A percentile compares a stretch with the other conserved stretches of the same genome.
These are phyloP conservation scores for Kluyveromyces marxianus DNA, from an alignment of 1,139 yeast species.

Conservation along the genomic window DNA sequence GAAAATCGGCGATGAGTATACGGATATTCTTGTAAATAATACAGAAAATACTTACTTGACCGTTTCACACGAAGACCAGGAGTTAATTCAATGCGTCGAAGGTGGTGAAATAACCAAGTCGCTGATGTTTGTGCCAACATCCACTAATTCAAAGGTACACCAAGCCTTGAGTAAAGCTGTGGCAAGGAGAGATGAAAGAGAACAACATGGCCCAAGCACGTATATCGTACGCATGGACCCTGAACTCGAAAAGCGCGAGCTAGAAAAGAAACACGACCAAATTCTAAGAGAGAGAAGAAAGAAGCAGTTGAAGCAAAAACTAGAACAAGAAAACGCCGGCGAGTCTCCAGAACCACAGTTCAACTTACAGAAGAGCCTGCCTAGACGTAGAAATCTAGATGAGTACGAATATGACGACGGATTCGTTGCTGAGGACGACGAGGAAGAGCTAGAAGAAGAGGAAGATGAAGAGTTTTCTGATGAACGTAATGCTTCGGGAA, in stretches of 20 bases:
- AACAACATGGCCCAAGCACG: conserved; percentile 50
- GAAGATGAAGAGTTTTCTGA: conserved; percentile 34
- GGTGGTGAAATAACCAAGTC: conserved; percentile 42
- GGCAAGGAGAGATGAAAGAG: conserved; percentile 49
- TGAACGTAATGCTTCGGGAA: conserved; percentile 47
- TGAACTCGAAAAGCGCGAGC: conserved; percentile 68
- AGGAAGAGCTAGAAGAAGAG: conserved; percentile 39
- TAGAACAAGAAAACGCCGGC: conserved; percentile 43
- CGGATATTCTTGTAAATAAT: conserved; percentile 66
- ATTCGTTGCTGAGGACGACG: conserved; percentile 42
- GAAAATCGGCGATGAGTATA: conserved; percentile 80
- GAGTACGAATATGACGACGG: conserved; percentile 39
- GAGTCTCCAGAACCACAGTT: conserved; percentile 30
- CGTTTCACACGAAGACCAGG: conserved; percentile 63
- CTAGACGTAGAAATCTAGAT: conserved; percentile 29
- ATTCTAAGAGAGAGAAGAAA: conserved; percentile 63
- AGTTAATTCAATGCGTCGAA: conserved; percentile 51
- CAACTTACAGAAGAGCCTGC: conserved; percentile 20
- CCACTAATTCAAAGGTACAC: conserved; percentile 78
- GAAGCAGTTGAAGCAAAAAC: conserved; percentile 46
- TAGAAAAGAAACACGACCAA: conserved; percentile 74
- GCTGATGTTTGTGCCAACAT: conserved; percentile 78
- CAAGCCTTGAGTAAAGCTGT: conserved; percentile 72
- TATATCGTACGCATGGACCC: conserved; percentile 85
- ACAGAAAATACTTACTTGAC: conserved; percentile 68